Evolutionary conservation across 2,329 filamentous ascomycete species (phyloP).

Genomic region (Trichoderma harzianum): DNA sequence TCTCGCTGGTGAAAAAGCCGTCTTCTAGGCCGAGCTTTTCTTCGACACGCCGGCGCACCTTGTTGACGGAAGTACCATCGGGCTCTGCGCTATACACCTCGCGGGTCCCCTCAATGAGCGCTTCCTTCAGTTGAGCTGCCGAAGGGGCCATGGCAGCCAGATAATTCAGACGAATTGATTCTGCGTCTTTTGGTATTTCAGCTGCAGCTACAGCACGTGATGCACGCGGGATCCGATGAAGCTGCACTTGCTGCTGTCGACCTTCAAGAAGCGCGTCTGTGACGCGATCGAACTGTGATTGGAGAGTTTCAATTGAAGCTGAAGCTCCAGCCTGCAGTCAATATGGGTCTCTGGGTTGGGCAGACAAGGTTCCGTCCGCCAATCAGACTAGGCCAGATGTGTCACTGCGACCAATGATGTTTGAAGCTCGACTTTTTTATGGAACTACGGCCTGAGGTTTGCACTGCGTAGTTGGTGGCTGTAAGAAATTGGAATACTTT

Average conservation of each 20-base stretch:
- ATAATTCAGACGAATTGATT: background rate
- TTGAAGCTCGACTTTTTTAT: background rate
- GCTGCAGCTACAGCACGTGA: background rate
- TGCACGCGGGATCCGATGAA: background rate
- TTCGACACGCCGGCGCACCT: conserved; percentile 52
- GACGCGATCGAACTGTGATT: conserved; percentile 18
- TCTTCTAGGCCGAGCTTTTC: conserved; percentile 46
- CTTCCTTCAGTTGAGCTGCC: conserved; percentile 41
- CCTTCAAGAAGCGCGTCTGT: conserved; percentile 16
- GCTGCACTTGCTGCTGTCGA: background rate
- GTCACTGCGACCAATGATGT: background rate
- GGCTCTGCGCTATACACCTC: conserved; percentile 44
- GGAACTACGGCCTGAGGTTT: conserved; percentile 5
- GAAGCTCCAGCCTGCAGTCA: background rate
- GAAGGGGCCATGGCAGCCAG: conserved; percentile 39
- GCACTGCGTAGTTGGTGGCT: background rate
- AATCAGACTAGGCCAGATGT: background rate
- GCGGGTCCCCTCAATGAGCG: conserved; percentile 46
- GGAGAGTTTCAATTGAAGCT: conserved; percentile 12
- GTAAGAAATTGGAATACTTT: background rate
- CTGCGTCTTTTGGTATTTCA: background rate
- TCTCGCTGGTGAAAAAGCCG: conserved; percentile 46
- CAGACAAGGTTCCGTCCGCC: background rate
- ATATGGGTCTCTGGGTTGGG: background rate
- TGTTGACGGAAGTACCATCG: conserved; percentile 54